Conservation (phyloP, 2,329 filamentous ascomycete genomes). For the Chaetothyriales sp. region DNA sequence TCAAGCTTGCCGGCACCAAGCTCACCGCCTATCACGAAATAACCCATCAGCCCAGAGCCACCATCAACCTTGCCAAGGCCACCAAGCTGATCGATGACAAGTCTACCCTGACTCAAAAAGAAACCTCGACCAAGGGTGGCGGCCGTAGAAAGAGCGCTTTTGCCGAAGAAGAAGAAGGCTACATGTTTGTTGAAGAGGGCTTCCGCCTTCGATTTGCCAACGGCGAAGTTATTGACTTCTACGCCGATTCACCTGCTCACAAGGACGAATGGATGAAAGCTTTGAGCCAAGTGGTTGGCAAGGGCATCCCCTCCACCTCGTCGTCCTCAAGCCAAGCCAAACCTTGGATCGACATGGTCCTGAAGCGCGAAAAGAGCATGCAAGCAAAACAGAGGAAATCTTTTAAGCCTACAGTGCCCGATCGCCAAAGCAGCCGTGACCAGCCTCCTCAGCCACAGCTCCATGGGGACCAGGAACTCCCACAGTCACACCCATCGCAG, state of each 20-base stretch:
- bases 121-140: conserved; percentile 61
- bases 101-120: conserved; percentile 66
- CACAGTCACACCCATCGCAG: neutral
- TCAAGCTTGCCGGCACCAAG: conserved; percentile 81
- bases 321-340: conserved; percentile 31
- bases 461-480: too few relatives aligned
- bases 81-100: conserved; percentile 89
- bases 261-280: conserved; percentile 95
- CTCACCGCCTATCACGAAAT: conserved; percentile 93
- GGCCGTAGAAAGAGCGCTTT: conserved; percentile 86
- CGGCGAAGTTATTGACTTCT: conserved; percentile 96
- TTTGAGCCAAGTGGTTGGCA: conserved; percentile 56
- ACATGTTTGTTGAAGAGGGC: conserved; percentile 98
- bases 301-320: conserved; percentile 22
- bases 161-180: conserved; percentile 94
- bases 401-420: conserved; percentile 2
- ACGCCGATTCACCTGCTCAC: conserved; percentile 73
- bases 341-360: conserved; percentile 50
- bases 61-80: conserved; percentile 90
- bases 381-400: conserved; percentile 21
- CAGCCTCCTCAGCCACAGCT: too few relatives aligned
- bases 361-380: conserved; percentile 33
- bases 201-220: conserved; percentile 98
- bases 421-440: neutral
- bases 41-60: conserved; percentile 86